These are phyloP conservation scores for Lithocarpus polystachyus DNA, from an alignment of 306 rosid genomes.

Conservation along the genomic window DNA sequence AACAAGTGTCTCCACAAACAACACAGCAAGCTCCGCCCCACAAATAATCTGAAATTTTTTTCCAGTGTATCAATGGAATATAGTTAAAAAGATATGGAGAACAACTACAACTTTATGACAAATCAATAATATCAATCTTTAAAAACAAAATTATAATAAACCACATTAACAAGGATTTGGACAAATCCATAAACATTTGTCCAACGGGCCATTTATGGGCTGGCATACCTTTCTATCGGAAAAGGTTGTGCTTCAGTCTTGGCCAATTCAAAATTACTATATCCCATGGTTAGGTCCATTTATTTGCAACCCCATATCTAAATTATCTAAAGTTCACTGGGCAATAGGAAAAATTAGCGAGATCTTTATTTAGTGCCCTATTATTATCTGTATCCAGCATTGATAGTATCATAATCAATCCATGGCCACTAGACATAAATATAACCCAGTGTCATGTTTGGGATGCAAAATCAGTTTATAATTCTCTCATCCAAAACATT, in stretches of 20 bases:
- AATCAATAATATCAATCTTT: background rate
- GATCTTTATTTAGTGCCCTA: background rate
- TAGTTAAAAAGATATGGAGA: background rate
- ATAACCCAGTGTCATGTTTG: background rate
- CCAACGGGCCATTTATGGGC: background rate
- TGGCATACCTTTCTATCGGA: background rate
- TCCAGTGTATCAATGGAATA: background rate
- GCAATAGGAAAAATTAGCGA: background rate
- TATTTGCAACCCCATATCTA: constrained; percentile 8
- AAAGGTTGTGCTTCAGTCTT: background rate
- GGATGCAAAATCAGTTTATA: background rate
- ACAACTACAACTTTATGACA: constrained; percentile 13
- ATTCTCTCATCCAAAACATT: background rate
- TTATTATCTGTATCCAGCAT: background rate
- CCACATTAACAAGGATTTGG: background rate
- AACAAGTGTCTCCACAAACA: constrained; percentile 80
- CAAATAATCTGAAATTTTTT: constrained; percentile 74
- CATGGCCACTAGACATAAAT: background rate
- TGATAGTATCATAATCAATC: background rate
- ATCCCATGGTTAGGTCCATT: constrained; percentile 10
- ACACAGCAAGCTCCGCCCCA: constrained; percentile 90
- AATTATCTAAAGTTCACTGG: background rate
- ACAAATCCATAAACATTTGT: background rate
- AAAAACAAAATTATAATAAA: background rate
- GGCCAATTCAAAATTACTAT: constrained; percentile 11